Evolutionary conservation across 2,329 filamentous ascomycete species (phyloP), one percentile per base, ranked within the genome.

Genomic region (Venturia nashicola): DNA sequence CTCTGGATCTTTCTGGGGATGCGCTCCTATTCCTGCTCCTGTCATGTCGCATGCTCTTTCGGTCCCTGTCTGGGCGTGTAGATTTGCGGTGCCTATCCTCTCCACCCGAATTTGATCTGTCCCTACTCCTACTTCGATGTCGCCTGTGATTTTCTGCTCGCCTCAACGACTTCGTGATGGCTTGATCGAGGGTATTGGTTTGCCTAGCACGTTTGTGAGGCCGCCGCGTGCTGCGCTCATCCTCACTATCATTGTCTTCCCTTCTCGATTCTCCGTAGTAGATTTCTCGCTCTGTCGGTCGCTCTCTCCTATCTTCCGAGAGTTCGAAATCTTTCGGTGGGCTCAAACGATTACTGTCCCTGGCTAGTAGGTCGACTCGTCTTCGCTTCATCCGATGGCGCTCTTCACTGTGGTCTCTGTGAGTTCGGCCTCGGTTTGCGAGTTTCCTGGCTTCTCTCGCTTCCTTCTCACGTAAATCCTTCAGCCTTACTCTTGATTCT

Each of bases 401-500:
- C 36, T 64, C 55, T 51, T 64, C 62, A 36, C 46, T 59, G 36
- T 34, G 23, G 74, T 65, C 77, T 79, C 62, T 72, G 32, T 14
- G 27, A 72, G 62, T 71, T 68, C 63, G 72, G 64, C 40, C 59
- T n/a, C 32, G 43, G 46, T 64, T 46, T 36, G 51, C 51, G 32
- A 57, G 51, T 18, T 61, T 46, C 7, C 55, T 20, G 9, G 54
- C 42, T 4, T 62, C 34, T 63, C 61, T 55, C 39, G 63, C 39
- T 55, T 65, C 42, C 55, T 66, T 44, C 61, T 66, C 40, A 54
- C 60, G 62, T 54, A 92, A 76, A 64, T 81, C 79, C 68, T 83
- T 82, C 64, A 96, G 81, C 23, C 90, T 85, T 4, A 85, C 85
- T 66, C 82, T 82, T 0, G 91, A 86, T 68, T 97, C 92, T 59